Conservation (phyloP, 164 flowering plant species). For the Annona squamosa region DNA sequence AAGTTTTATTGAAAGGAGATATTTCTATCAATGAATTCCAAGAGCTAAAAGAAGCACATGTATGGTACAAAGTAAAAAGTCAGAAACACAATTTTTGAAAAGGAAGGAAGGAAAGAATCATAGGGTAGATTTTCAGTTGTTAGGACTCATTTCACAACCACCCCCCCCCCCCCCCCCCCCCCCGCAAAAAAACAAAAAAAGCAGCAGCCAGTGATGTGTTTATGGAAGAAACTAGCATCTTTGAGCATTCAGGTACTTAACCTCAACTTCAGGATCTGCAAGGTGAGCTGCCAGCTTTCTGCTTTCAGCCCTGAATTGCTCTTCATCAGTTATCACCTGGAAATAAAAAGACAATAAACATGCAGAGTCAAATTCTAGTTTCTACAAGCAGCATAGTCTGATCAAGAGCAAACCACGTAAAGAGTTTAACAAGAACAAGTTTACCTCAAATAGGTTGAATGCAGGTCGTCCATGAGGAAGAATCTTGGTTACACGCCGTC, state of each 20-base stretch:
- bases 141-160: not conserved
- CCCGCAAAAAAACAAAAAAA: not conserved
- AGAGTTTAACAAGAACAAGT: not conserved
- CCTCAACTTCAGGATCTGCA: constrained; percentile 99
- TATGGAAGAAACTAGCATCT: not conserved
- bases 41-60: not conserved
- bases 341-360: not conserved
- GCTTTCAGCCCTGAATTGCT: constrained; percentile 63
- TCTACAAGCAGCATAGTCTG: not conserved
- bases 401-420: not conserved
- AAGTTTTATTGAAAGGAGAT: not conserved
- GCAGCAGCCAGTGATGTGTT: not conserved
- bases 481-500: constrained; percentile 72
- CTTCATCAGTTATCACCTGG: constrained; percentile 77
- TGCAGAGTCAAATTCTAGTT: not conserved
- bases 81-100: not conserved
- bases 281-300: constrained; percentile 86
- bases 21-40: not conserved
- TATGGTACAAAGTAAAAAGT: not conserved
- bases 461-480: constrained; percentile 84
- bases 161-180: too few relatives aligned
- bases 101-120: not conserved
- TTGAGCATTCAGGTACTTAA: constrained; percentile 11
- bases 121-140: not conserved
- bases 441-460: constrained; percentile 81